Evolutionary conservation across 2,329 filamentous ascomycete species (phyloP), one percentile per base, ranked within the genome.

Genomic region (Pseudocercospora pini-densiflorae): DNA sequence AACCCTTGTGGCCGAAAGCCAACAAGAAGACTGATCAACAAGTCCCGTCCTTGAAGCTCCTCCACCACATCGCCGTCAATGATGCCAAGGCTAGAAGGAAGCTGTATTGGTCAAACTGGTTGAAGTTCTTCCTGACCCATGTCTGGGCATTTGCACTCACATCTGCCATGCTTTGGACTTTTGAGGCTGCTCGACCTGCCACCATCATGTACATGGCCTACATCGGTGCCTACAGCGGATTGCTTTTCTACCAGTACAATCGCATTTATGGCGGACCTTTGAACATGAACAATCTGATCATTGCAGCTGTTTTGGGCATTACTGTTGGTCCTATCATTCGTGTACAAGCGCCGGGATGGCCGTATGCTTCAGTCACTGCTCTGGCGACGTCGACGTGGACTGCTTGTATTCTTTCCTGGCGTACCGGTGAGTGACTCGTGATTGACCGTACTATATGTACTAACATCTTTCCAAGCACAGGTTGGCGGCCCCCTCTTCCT

Each of bases 211-310:
- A 85, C 72, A 76, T 84, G 24, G 72, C 80, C 3, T 86, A 86
- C 54, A 78, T 84, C 12, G 73, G 79, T 16, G 79, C 83, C 7
- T 86, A 86, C 69, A 85, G 82, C 23, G 85, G 85, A 3, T 73
- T 87, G 33, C 77, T 87, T 7, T 83, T 83, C 73, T 87, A 86
- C 65, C 85, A 85, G 71, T 85, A 84, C 74, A 84, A 84, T 61
- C 57, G 67, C n/a, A 66, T 71, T 5, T 73, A 82, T 71, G 81
- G 81, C 7, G 85, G 84, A 0, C 80, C 82, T 1, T 78, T 82
- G 62, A 81, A 82, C 1, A 75, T 85, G 51, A 82, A 82, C 69
- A 82, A 83, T 5, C 78, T 87, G 5, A 69, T 84, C 6, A 69
- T 78, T n/a, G 83, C 83, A 12, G 77, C 81, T 3, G 60, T 80